Evolutionary conservation across 1,139 yeast genomes (phyloP).

Genomic region (Blastobotrys raffinosifermentans): DNA sequence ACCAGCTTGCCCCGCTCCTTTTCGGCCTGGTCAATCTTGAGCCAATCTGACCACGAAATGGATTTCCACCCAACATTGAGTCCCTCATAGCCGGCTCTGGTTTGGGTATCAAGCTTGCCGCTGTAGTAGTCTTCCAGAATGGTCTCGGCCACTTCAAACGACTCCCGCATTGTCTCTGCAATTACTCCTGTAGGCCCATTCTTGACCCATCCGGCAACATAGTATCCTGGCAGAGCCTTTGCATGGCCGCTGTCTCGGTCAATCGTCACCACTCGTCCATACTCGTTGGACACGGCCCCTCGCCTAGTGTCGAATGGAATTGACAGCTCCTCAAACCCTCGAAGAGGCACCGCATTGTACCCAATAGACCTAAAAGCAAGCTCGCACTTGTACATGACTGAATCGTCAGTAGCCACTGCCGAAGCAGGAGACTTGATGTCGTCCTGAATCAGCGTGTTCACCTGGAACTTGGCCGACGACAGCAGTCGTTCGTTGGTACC

Average conservation of each 20-base stretch:
- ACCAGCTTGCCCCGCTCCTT: constrained; percentile 38
- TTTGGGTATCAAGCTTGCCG: constrained; percentile 16
- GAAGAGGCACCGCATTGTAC: constrained; percentile 61
- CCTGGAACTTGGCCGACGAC: constrained; percentile 44
- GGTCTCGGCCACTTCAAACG: constrained; percentile 69
- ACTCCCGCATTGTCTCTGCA: constrained; percentile 83
- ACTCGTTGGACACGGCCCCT: constrained; percentile 53
- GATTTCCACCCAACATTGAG: constrained; percentile 34
- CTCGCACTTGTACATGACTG: constrained; percentile 45
- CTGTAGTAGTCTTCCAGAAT: constrained; percentile 44
- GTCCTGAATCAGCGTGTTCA: constrained; percentile 39
- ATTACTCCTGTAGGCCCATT: constrained; percentile 89
- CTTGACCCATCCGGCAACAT: constrained; percentile 89
- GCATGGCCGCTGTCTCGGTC: constrained; percentile 22
- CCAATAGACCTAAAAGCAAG: constrained; percentile 83
- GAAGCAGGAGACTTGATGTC: constrained; percentile 25
- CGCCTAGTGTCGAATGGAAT: constrained; percentile 48
- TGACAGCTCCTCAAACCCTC: constrained; percentile 46
- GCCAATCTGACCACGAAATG: constrained; percentile 74
- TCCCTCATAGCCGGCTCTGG: constrained; percentile 31
- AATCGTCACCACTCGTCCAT: constrained; percentile 46
- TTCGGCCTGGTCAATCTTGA: constrained; percentile 51
- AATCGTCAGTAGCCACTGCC: constrained; percentile 41
- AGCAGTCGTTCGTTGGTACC: constrained; percentile 36
- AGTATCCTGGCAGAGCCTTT: constrained; percentile 45